These are phyloP conservation scores for Chrysoporthe deuterocubensis DNA, from an alignment of 2,329 filamentous ascomycete species.

Conservation along the genomic window DNA sequence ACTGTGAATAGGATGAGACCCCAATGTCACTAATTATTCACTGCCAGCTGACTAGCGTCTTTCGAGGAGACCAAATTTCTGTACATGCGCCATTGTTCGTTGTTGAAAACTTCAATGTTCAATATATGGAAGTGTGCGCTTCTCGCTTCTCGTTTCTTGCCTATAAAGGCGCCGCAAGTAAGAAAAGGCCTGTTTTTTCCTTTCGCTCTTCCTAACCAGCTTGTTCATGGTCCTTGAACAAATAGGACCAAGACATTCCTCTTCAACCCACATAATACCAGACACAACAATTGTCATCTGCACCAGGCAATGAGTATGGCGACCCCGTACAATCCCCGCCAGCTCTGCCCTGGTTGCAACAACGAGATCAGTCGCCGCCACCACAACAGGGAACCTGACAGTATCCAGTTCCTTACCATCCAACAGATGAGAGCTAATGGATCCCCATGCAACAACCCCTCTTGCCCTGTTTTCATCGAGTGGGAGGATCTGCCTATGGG, in stretches of 20 bases:
- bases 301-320: not conserved
- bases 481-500: not conserved
- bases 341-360: conserved; percentile 3
- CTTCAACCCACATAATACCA: not conserved
- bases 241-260: too few relatives aligned
- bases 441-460: not conserved
- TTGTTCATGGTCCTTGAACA: not conserved
- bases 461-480: not conserved
- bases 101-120: too few relatives aligned
- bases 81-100: too few relatives aligned
- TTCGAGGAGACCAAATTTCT: too few relatives aligned
- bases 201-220: not conserved
- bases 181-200: not conserved
- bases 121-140: too few relatives aligned
- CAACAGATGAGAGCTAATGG: not conserved
- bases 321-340: not conserved
- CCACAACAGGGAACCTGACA: not conserved
- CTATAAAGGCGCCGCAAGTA: not conserved
- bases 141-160: too few relatives aligned
- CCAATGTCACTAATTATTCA: too few relatives aligned
- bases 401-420: not conserved
- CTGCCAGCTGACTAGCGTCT: too few relatives aligned
- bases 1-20: not conserved
- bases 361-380: not conserved
- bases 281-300: too few relatives aligned